Conservation (phyloP, 441 rosid genomes). For the Pelargonium cotyledonis region DNA sequence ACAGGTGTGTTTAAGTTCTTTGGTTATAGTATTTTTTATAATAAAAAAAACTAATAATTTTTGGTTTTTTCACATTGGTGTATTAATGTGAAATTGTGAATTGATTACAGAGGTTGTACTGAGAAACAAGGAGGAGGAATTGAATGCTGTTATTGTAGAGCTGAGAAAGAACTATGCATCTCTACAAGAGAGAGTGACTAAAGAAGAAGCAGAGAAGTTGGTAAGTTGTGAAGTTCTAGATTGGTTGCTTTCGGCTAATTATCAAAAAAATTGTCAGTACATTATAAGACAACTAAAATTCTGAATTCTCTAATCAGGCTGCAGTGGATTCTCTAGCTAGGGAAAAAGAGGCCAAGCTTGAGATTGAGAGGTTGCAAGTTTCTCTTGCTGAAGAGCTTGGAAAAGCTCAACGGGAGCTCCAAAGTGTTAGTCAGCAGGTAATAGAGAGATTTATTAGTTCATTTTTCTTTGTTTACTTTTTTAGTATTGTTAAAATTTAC, state of each 20-base stretch:
- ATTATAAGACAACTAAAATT: not conserved
- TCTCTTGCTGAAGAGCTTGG: conserved; percentile 33
- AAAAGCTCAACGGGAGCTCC: conserved; percentile 50
- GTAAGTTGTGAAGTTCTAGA: conserved; percentile 23
- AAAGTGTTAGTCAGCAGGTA: conserved; percentile 54
- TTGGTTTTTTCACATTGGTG: not conserved
- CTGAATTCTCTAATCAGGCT: not conserved
- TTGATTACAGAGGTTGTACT: conserved; percentile 39
- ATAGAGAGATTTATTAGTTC: not conserved
- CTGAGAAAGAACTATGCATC: conserved; percentile 45
- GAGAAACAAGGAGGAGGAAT: conserved; percentile 44
- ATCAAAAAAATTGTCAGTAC: not conserved
- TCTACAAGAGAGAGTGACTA: conserved; percentile 40
- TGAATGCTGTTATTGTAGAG: conserved; percentile 44
- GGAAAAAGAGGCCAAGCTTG: conserved; percentile 2
- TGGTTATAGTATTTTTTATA: conserved; percentile 3
- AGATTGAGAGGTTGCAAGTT: conserved; percentile 6
- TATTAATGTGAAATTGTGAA: conserved; percentile 12
- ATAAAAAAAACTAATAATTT: too few species aligned
- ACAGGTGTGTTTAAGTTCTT: conserved; percentile 33
- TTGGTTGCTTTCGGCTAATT: not conserved
- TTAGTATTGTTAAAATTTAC: not conserved
- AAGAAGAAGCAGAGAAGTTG: conserved; percentile 49
- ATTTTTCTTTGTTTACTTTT: not conserved
- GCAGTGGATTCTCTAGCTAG: conserved; percentile 6